These are phyloP conservation scores for Gossypium lobatum DNA, from an alignment of 441 rosid genomes.

Conservation along the genomic window DNA sequence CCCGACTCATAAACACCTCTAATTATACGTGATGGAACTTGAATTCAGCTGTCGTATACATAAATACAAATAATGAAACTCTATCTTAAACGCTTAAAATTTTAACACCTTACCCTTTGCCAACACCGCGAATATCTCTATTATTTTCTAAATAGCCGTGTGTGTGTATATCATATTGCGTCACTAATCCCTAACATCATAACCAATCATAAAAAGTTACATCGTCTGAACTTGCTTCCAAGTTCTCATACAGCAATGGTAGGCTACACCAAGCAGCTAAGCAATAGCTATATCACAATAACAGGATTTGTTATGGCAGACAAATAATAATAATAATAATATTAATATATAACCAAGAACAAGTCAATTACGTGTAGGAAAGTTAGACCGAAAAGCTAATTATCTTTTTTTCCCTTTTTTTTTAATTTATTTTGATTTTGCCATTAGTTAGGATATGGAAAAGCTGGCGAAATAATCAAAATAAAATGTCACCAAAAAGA, in stretches of 20 bases:
- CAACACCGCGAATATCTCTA: too few relatives aligned
- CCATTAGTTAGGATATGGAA: neutral
- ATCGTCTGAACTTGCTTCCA: constrained; percentile 11
- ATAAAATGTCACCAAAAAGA: neutral
- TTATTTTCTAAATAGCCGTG: too few relatives aligned
- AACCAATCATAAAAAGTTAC: neutral
- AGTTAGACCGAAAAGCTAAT: constrained; percentile 20
- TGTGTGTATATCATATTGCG: neutral
- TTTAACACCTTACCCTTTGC: too few relatives aligned
- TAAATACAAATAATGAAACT: too few relatives aligned
- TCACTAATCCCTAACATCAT: neutral
- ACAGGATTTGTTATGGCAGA: constrained; percentile 16
- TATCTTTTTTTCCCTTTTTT: constrained; percentile 10
- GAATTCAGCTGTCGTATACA: too few relatives aligned
- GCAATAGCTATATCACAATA: neutral
- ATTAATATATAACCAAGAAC: too few relatives aligned
- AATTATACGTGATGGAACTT: too few relatives aligned
- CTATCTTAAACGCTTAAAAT: too few relatives aligned
- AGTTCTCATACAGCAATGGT: neutral
- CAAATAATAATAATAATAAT: neutral
- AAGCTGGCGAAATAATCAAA: neutral
- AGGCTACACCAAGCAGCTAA: neutral
- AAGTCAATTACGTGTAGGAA: constrained; percentile 32
- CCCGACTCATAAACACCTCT: rapidly evolving
- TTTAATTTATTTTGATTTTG: constrained; percentile 2